phyloP scores from a whole-genome alignment of 1,284 basidiomycete species.

The Leccinum subrobustum region DNA sequence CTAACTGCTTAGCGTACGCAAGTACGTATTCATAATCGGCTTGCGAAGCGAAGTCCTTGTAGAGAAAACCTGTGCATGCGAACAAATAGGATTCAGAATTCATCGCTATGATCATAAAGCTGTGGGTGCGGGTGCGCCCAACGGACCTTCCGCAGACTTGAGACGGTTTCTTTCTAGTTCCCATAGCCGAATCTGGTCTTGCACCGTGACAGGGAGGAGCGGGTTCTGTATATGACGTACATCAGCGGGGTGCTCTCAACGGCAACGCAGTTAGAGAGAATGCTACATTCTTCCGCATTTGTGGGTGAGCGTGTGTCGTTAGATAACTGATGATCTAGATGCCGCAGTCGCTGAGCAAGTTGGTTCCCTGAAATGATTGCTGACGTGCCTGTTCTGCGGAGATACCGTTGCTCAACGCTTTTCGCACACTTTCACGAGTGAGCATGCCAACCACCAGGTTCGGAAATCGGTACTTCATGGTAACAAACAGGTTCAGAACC shows the following conservation, averaged over 20 bases:
- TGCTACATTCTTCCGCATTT: conserved; percentile 92
- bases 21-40: conserved; percentile 87
- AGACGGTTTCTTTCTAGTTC: conserved; percentile 95
- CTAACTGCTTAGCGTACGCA: conserved; percentile 81
- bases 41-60: conserved; percentile 83
- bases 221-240: conserved; percentile 61
- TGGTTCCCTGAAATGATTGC: conserved; percentile 13
- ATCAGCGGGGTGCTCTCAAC: conserved; percentile 8
- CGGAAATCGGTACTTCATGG: conserved; percentile 91
- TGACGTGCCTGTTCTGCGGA: conserved; percentile 85
- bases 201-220: conserved; percentile 90
- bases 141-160: conserved; percentile 79
- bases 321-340: conserved; percentile 92
- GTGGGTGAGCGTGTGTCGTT: conserved; percentile 92
- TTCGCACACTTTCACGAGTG: conserved; percentile 93
- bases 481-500: conserved; percentile 92
- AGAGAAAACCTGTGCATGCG: conserved; percentile 70
- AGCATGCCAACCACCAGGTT: conserved; percentile 95
- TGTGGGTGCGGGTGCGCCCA: conserved; percentile 16
- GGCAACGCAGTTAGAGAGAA: conserved; percentile 9
- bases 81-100: neutral
- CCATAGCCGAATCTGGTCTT: conserved; percentile 98
- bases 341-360: conserved; percentile 11
- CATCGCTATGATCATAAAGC: conserved; percentile 17
- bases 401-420: conserved; percentile 92